Conservation (phyloP, 768 basidiomycete genomes). For the Hemileccinum impolitum region DNA sequence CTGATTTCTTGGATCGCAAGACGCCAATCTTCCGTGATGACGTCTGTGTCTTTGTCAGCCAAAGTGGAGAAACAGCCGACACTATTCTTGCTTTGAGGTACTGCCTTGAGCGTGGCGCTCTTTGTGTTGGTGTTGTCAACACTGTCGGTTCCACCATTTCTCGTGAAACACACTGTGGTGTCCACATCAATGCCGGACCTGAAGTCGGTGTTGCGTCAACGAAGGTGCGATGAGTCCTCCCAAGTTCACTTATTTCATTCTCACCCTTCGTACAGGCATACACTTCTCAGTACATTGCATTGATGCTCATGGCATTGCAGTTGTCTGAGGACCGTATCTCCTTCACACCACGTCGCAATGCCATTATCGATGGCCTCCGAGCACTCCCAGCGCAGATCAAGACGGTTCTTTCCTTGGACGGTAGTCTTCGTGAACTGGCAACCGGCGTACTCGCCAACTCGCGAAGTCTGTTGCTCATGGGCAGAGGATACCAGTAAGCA, state of each 20-base stretch:
- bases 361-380: constrained; percentile 92
- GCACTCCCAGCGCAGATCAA: constrained; percentile 88
- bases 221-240: constrained; percentile 50
- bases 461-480: constrained; percentile 93
- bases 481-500: constrained; percentile 90
- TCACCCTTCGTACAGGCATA: constrained; percentile 60
- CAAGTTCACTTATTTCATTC: background rate
- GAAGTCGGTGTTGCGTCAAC: constrained; percentile 99
- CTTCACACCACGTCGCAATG: constrained; percentile 82
- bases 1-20: constrained; percentile 97
- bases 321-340: constrained; percentile 96
- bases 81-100: constrained; percentile 95
- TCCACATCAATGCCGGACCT: constrained; percentile 98
- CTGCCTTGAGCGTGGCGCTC: constrained; percentile 93
- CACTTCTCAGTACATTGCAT: constrained; percentile 97
- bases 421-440: constrained; percentile 75
- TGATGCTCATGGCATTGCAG: constrained; percentile 98
- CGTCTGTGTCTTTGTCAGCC: constrained; percentile 92
- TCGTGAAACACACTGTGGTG: constrained; percentile 97
- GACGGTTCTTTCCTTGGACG: constrained; percentile 78
- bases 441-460: constrained; percentile 72
- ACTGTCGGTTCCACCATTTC: constrained; percentile 98
- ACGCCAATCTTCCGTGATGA: constrained; percentile 99
- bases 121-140: constrained; percentile 97
- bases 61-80: constrained; percentile 98